These are phyloP conservation scores for Fusarium brevicatenulatum DNA, from an alignment of 2,329 filamentous ascomycete species.

Conservation along the genomic window DNA sequence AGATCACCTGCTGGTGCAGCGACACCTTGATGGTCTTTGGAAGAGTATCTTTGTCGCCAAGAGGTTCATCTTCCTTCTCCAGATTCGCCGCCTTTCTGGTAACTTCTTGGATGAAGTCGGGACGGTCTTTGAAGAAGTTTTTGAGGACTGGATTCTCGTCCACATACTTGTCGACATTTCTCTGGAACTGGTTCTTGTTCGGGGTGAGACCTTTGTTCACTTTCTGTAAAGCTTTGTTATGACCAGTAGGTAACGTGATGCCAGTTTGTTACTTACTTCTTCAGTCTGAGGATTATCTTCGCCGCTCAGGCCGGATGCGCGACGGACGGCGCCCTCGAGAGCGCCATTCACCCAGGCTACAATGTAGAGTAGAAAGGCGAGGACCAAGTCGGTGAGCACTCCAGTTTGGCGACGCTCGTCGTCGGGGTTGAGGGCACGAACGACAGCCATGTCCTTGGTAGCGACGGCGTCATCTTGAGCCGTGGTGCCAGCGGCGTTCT, in stretches of 20 bases:
- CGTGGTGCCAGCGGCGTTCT: neutral
- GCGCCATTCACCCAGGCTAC: neutral
- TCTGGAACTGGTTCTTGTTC: neutral
- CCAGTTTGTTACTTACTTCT: neutral
- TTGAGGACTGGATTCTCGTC: neutral
- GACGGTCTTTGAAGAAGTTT: neutral
- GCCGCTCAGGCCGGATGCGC: neutral
- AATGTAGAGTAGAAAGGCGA: neutral
- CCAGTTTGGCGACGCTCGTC: neutral
- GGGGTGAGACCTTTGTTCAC: neutral
- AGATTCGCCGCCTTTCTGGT: neutral
- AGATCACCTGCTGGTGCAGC: neutral
- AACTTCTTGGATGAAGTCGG: neutral
- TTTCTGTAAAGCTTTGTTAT: neutral
- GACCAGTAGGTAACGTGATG: neutral
- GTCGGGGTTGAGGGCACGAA: neutral
- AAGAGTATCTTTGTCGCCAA: neutral
- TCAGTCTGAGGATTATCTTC: neutral
- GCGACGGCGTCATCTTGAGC: neutral
- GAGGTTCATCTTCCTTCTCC: neutral
- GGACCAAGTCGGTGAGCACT: neutral
- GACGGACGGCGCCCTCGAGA: neutral
- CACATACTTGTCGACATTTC: neutral
- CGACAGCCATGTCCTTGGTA: neutral
- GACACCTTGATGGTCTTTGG: neutral